Evolutionary conservation across 164 flowering plant genomes (phyloP), one percentile per base, ranked within the genome.

Genomic region (Dillenia suffruticosa): DNA sequence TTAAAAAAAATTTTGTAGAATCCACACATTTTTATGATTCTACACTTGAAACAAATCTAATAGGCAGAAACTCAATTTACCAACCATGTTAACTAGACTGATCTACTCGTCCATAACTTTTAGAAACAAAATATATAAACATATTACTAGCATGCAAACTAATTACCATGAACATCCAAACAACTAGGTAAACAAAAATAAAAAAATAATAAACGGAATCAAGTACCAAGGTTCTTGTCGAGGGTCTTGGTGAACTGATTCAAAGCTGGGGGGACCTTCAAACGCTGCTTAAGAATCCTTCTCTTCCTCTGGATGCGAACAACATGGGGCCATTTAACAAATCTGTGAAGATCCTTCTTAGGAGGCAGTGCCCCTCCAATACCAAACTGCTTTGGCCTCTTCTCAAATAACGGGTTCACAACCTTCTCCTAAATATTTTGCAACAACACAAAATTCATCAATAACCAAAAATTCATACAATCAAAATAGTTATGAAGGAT

Each of bases 351-450:
- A 63, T 72, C 78, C 50, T 63, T 76, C 68, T 79, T 79, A 10
- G 78, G 83, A 12, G 83, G 79, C 40, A 79, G 51, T 10, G 78
- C 79, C 15, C 83, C 79, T 40, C 79, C 79, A 19, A 77, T 74
- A 8, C 77, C 81, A 59, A 76, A 79, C 61, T 79, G 78, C 74
- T 79, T 79, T 5, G 73, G 63, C 2, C 75, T 59, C 68, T 77
- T 79, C 69, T 79, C 81, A 52, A 79, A 77, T 58, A 77, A 63
- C 1, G 79, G 81, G 65, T 77, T 77, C 58, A 66, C 69, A 51
- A 77, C 74, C 57, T 77, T 77, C 68, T 77, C 81, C 79, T 77
- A 46, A 55, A 32, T 10, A 11, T 26, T 12, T 16, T 55, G 17
- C 12, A 2, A 6, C 26, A n/a, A 10, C 3, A 1, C 9, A 24